Percentiles rank a stretch among this genome's conserved stretches.
Conservation (phyloP, 352 stramenopile species). For the Globisporangium sylvaticum region DNA sequence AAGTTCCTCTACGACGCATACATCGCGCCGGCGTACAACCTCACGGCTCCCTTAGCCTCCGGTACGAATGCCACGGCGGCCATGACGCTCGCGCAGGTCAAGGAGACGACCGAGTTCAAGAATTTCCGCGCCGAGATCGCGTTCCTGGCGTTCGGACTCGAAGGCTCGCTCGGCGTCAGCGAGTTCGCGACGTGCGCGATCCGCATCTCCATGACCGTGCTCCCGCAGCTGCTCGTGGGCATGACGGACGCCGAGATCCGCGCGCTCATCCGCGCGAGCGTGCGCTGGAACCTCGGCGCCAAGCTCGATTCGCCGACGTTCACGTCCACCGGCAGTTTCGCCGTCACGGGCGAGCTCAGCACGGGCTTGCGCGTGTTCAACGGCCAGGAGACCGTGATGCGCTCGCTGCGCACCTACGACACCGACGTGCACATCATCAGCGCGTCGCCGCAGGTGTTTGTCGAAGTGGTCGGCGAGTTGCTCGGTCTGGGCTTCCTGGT, state of each 20-base stretch:
- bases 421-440: not conserved
- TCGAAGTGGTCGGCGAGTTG: constrained; percentile 29
- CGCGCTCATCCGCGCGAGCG: not conserved
- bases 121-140: not conserved
- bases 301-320: not conserved
- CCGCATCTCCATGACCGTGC: not conserved
- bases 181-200: not conserved
- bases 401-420: not conserved
- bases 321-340: not conserved
- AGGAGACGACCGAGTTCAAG: not conserved
- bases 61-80: too few relatives aligned
- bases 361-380: not conserved
- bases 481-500: constrained; percentile 50
- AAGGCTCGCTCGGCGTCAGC: not conserved
- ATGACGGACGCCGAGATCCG: not conserved
- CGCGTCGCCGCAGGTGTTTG: not conserved
- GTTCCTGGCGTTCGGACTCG: not conserved
- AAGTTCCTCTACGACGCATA: constrained; percentile 52
- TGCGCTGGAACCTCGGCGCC: not conserved
- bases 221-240: not conserved
- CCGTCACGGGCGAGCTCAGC: not conserved
- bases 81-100: not conserved
- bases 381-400: not conserved
- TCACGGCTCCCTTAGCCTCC: too few relatives aligned
- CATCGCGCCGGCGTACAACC: constrained; percentile 41